Evolutionary conservation across 441 rosid genomes (phyloP).

Genomic region (Erysimum cheiri): DNA sequence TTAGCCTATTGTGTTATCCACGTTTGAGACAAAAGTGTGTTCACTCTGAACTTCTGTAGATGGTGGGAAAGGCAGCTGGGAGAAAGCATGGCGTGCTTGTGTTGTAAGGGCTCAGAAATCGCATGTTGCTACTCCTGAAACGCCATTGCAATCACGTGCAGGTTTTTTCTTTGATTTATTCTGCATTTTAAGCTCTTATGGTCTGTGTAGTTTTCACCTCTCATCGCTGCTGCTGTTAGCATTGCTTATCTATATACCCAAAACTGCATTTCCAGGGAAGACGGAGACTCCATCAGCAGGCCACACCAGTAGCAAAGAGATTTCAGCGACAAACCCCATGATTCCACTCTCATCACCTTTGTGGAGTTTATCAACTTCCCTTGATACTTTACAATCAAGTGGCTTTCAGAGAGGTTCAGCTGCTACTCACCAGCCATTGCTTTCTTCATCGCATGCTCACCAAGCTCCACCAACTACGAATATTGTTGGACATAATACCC

Average conservation of each 20-base stretch:
- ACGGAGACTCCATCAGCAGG: slow-evolving; percentile 58
- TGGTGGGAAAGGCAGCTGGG: slow-evolving; percentile 90
- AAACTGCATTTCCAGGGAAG: slow-evolving; percentile 59
- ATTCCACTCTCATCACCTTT: slow-evolving; percentile 88
- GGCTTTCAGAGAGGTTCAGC: slow-evolving; percentile 64
- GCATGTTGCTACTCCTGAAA: slow-evolving; percentile 59
- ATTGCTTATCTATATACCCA: slow-evolving; percentile 60
- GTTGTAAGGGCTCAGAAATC: slow-evolving; percentile 73
- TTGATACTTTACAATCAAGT: slow-evolving; percentile 65
- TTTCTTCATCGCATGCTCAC: slow-evolving; percentile 73
- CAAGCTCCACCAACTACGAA: slow-evolving; percentile 70
- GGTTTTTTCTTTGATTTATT: slow-evolving; percentile 53
- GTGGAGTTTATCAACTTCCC: slow-evolving; percentile 79
- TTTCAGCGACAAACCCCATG: slow-evolving; percentile 60
- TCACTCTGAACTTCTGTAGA: slow-evolving; percentile 56
- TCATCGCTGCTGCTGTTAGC: slow-evolving; percentile 50
- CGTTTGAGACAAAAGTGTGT: slow-evolving; percentile 19
- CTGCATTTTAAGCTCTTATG: slow-evolving; percentile 28
- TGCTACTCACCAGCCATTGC: slow-evolving; percentile 67
- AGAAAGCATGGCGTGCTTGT: slow-evolving; percentile 78
- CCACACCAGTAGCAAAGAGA: slow-evolving; percentile 62
- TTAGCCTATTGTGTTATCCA: slow-evolving; percentile 17
- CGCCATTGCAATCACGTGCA: slow-evolving; percentile 72
- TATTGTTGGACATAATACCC: slow-evolving; percentile 62
- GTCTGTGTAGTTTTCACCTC: slow-evolving; percentile 29